Base-by-base conservation (phyloP, 148 eudicot species). In the Vaccinium vitisidaea region DNA sequence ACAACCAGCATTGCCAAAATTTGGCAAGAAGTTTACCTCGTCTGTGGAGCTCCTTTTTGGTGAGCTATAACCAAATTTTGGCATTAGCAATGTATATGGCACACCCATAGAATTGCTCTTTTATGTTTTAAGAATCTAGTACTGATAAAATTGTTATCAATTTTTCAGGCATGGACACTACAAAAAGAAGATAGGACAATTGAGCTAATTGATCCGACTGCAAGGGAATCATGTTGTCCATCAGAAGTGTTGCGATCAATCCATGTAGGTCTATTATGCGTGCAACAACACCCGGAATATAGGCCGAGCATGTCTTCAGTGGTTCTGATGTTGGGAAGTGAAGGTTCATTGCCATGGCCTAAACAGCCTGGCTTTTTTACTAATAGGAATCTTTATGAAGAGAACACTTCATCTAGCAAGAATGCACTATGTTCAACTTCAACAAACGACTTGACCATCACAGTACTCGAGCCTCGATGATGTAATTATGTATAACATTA, bases 121-220 rank as follows among this genome's bases (percentile, higher is more conserved):
- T n/a, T 21, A 61, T 8, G 70, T n/a, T 27, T 9, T 63, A 63
- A 63, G 10, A 63, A 63, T 63, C 70, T 23, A 1, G 70, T 23
- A 63, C 9, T 63, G 30, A 8, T 63, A n/a, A 23, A 8, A n/a
- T 63, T 63, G 46, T 63, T 63, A 23, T 63, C 1, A 25, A 46
- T 25, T 77, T 5, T 13, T 77, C 75, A 86, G 88, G 88, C 85
- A 49, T 88, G 90, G 90, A 67, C 21, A 49, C 85, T 84, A 0
- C 63, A 77, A 19, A 78, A 61, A 23, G 85, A 86, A 84, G 87
- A 56, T 39, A 86, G 73, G 65, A 36, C 86, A n/a, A 4, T 61
- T 48, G 85, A 84, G 36, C 27, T 88, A 8, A 59, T 80, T 4
- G 88, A 86, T 75, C 15, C 21, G 8, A 21, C 46, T 11, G 1